Percentiles rank a stretch among this genome's conserved stretches.
Evolutionary conservation across 768 basidiomycete species (phyloP).

Genomic region (Boletus rubroflammeus): DNA sequence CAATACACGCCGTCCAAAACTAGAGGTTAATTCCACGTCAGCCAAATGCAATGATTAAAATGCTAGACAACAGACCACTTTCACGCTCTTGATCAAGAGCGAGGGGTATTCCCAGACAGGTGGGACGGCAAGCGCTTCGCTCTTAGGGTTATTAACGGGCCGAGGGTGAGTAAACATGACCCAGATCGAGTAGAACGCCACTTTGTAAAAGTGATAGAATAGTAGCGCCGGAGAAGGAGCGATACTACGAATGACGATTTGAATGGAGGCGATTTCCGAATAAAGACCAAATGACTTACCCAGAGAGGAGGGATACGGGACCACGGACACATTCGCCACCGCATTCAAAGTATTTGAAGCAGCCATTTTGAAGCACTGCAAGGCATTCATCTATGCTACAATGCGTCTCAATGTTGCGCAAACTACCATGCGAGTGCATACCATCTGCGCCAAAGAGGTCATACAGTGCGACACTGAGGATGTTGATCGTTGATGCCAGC

Average conservation of each 20-base stretch:
- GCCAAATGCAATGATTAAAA: not conserved
- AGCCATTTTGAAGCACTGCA: slow-evolving; percentile 69
- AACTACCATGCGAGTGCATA: slow-evolving; percentile 36
- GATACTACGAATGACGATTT: slow-evolving; percentile 45
- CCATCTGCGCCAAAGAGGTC: slow-evolving; percentile 94
- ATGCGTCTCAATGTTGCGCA: not conserved
- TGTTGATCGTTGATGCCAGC: slow-evolving; percentile 83
- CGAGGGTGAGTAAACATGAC: slow-evolving; percentile 71
- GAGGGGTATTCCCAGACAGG: slow-evolving; percentile 63
- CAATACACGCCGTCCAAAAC: slow-evolving; percentile 91
- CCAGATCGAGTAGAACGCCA: slow-evolving; percentile 94
- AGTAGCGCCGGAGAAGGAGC: slow-evolving; percentile 77
- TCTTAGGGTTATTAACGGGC: slow-evolving; percentile 8
- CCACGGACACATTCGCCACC: slow-evolving; percentile 88
- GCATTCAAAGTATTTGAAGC: slow-evolving; percentile 95
- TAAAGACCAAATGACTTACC: slow-evolving; percentile 44
- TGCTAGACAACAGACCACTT: slow-evolving; percentile 58
- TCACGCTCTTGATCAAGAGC: slow-evolving; percentile 55
- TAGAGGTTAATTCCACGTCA: slow-evolving; percentile 28
- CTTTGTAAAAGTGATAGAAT: slow-evolving; percentile 89
- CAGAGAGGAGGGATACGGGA: slow-evolving; percentile 87
- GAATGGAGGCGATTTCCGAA: not conserved
- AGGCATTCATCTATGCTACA: slow-evolving; percentile 56
- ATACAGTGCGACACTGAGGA: slow-evolving; percentile 89
- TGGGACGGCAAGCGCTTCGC: slow-evolving; percentile 36